These are phyloP conservation scores for Cladosporium sp. DNA, from an alignment of 2,329 filamentous ascomycete species.

Conservation along the genomic window DNA sequence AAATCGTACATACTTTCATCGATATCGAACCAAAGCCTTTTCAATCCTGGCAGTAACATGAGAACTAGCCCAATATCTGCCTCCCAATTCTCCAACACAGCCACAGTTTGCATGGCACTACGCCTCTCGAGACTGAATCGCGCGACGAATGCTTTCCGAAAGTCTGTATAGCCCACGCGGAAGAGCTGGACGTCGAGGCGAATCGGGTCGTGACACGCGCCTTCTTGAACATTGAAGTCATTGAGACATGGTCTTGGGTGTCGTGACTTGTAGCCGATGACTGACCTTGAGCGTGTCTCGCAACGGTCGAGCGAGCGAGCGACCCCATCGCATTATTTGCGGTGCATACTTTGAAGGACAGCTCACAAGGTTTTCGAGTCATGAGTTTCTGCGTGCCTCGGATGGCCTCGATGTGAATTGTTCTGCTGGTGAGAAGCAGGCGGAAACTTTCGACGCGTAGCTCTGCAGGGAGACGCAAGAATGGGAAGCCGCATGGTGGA, in stretches of 20 bases:
- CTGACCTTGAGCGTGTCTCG: background rate
- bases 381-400: no score
- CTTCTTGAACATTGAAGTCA: no score
- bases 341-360: background rate
- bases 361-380: no score
- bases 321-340: background rate
- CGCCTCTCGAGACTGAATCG: background rate
- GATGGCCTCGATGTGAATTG: background rate
- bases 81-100: background rate
- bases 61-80: background rate
- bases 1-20: background rate
- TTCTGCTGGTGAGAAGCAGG: background rate
- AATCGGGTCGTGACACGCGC: background rate
- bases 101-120: background rate
- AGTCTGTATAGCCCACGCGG: background rate
- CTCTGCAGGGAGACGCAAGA: conserved; percentile 23
- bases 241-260: background rate
- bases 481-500: background rate
- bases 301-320: background rate
- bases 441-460: conserved; percentile 22
- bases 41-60: background rate
- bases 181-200: background rate
- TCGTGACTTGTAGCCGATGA: background rate
- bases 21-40: background rate
- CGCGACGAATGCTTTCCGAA: background rate